A percentile compares a stretch with the other conserved stretches of the same genome.
Evolutionary conservation across 345 rosid genomes (phyloP).

Genomic region (Conringia planisiliqua): DNA sequence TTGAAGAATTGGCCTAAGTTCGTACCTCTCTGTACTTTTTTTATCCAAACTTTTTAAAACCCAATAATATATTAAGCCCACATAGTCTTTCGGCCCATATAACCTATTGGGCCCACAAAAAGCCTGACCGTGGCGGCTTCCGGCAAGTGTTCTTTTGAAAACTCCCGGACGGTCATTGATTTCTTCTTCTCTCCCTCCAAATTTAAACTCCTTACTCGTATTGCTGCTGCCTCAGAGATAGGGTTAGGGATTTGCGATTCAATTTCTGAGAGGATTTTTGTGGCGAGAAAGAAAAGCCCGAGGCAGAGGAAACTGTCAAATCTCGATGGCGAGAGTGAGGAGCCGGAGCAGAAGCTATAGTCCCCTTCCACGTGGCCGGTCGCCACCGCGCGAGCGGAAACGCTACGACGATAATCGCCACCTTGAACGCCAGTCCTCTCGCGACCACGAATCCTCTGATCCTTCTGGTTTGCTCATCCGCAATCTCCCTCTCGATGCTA

Average conservation of each 20-base stretch:
- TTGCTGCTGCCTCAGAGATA: not conserved
- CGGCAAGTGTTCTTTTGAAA: constrained; percentile 3
- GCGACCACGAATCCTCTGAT: constrained; percentile 76
- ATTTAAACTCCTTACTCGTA: not conserved
- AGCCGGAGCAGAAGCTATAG: constrained; percentile 83
- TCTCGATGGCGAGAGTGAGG: constrained; percentile 58
- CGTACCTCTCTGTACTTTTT: too few relatives aligned
- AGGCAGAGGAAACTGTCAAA: not conserved
- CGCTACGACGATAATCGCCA: constrained; percentile 59
- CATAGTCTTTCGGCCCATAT: not conserved
- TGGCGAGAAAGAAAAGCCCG: not conserved
- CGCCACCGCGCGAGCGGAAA: constrained; percentile 57
- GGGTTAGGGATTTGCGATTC: constrained; percentile 24
- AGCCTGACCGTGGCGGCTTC: not conserved
- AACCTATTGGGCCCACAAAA: not conserved
- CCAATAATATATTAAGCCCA: not conserved
- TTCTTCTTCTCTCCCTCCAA: constrained; percentile 24
- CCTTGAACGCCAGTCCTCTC: constrained; percentile 49
- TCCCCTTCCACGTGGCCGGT: constrained; percentile 67
- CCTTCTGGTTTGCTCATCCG: constrained; percentile 94
- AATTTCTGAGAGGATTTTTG: not conserved
- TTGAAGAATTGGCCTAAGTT: not conserved
- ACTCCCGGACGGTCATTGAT: not conserved
- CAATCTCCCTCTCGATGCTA: constrained; percentile 88
- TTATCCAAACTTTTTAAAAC: not conserved